Conservation (phyloP, 2,329 filamentous ascomycete species). For the Fusarium sp. region DNA sequence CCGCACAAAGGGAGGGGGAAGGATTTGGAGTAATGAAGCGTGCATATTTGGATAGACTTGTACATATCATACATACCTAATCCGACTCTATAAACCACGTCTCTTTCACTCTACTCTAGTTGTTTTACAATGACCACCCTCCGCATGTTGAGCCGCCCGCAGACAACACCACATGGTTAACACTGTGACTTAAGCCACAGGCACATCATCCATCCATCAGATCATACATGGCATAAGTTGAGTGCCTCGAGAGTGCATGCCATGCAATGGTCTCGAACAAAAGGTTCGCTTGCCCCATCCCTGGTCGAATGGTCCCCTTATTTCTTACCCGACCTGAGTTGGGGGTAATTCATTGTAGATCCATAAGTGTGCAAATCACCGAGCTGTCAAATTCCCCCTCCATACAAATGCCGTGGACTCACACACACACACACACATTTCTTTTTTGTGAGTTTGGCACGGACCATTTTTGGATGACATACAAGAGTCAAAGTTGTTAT, state of each 20-base stretch:
- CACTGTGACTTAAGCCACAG: slow-evolving; percentile 8
- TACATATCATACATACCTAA: slow-evolving; percentile 33
- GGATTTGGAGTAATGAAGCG: slow-evolving; percentile 17
- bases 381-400: slow-evolving; percentile 27
- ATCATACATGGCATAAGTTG: slow-evolving; percentile 23
- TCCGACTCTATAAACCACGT: slow-evolving; percentile 29
- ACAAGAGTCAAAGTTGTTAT: slow-evolving; percentile 5
- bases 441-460: slow-evolving; percentile 6
- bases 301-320: slow-evolving; percentile 4
- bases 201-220: slow-evolving; percentile 33
- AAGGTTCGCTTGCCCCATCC: not conserved
- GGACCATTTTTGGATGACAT: slow-evolving; percentile 3
- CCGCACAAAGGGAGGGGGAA: not conserved
- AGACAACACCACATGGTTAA: slow-evolving; percentile 13
- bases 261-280: slow-evolving; percentile 31
- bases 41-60: slow-evolving; percentile 38
- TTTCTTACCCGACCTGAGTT: slow-evolving; percentile 1
- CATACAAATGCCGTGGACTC: slow-evolving; percentile 26
- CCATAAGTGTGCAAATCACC: slow-evolving; percentile 29
- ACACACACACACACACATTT: not conserved
- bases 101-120: not conserved
- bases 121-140: slow-evolving; percentile 9
- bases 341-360: slow-evolving; percentile 17
- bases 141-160: slow-evolving; percentile 25
- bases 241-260: slow-evolving; percentile 23